Base-by-base conservation (phyloP, 495 filamentous ascomycete genomes). In the Aspergillus biplanus region DNA sequence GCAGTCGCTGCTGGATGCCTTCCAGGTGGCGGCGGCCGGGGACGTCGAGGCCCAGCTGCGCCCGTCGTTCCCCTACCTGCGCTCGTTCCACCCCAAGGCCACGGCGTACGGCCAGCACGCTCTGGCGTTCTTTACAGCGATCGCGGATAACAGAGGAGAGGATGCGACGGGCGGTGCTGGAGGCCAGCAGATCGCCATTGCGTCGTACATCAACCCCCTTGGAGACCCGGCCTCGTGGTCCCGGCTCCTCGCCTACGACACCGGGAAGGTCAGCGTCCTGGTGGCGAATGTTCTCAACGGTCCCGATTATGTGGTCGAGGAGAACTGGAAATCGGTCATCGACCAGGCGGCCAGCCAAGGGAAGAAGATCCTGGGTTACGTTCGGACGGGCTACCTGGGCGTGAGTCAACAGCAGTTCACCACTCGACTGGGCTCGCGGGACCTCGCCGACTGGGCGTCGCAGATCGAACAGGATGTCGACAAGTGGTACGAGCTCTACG, bases 331-430 rank as follows among this genome's bases (percentile, higher is more conserved):
- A 1, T 18, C 42, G 0, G 61, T 68, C 0, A 68, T 71, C 7
- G 13, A 65, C 3, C 69, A 52, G 33, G 69, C 56, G 52, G 59
- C 55, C 3, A 8, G 16, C 39, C 46, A 52, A 3, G 61, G 62
- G 6, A 68, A 71, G 58, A 62, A 16, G 4, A 48, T 71, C 6
- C 63, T 71, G 7, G 68, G 68, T 50, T 71, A 71, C 35, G 63
- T 71, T 4, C 58, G 68, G 27, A 68, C 68, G 0, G 68, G 68
- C n/a, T 71, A 71, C 12, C 61, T 71, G 11, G 68, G 68, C 7
- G 55, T 65, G 4, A 71, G 68, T n/a, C 0, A 37, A 0, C 65
- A 71, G 21, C 56, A 65, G 21, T 71, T 66, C 56, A 21, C 16
- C 3, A 71, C 68, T 1, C 63, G 68, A 16, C 61, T 71, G 0